phyloP scores from a whole-genome alignment of 495 filamentous ascomycete species.

The Aspergillus avenaceus region DNA sequence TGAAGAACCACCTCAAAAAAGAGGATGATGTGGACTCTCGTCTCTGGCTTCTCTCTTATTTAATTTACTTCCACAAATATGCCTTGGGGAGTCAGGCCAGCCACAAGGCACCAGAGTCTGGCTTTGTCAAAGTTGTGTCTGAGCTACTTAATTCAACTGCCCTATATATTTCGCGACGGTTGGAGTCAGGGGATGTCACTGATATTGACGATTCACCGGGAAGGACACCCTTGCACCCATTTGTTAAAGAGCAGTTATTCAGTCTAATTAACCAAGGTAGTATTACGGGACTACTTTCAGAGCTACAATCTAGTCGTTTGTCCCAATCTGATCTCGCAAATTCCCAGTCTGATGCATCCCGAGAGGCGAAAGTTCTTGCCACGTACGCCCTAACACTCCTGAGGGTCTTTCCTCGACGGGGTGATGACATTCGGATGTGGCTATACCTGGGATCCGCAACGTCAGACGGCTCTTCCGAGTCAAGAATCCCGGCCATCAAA shows the following conservation, averaged over 20 bases:
- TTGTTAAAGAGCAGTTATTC: conserved; percentile 56
- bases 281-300: conserved; percentile 55
- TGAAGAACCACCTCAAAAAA: conserved; percentile 17
- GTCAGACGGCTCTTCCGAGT: conserved; percentile 27
- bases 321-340: conserved; percentile 22
- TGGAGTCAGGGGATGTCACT: conserved; percentile 48
- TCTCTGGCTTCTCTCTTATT: conserved; percentile 77
- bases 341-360: conserved; percentile 28
- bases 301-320: conserved; percentile 29
- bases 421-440: conserved; percentile 95
- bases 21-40: conserved; percentile 33
- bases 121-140: conserved; percentile 63
- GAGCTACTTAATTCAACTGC: conserved; percentile 59
- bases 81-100: conserved; percentile 39
- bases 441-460: conserved; percentile 76
- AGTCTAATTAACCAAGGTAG: conserved; percentile 63
- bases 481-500: conserved; percentile 66
- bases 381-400: conserved; percentile 84
- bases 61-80: conserved; percentile 67
- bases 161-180: conserved; percentile 48
- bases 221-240: conserved; percentile 44
- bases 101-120: conserved; percentile 46
- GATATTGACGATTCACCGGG: conserved; percentile 30
- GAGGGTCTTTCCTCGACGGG: conserved; percentile 75
- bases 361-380: conserved; percentile 71